These are phyloP conservation scores for Klebsormidium nitens DNA, from an alignment of 139 green algal genomes.

Conservation along the genomic window DNA sequence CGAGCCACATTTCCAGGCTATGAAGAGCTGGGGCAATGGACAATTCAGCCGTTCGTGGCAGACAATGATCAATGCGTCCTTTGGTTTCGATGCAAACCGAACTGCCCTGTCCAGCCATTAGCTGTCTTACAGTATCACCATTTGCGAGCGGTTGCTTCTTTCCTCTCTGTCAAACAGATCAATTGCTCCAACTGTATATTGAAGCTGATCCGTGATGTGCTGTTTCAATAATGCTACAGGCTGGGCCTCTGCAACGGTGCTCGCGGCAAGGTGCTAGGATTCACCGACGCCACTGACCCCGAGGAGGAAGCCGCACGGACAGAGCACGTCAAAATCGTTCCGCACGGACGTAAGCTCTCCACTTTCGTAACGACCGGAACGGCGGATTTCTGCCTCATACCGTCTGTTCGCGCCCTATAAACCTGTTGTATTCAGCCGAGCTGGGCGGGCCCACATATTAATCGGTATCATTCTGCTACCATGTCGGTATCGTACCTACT, in stretches of 20 bases:
- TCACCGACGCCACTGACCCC: slow-evolving; percentile 24
- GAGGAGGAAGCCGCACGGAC: slow-evolving; percentile 5
- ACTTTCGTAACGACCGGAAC: too few relatives aligned
- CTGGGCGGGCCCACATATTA: too few relatives aligned
- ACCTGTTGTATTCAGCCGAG: too few relatives aligned
- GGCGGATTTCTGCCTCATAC: too few relatives aligned
- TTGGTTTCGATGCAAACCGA: too few relatives aligned
- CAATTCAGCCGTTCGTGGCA: slow-evolving; percentile 5
- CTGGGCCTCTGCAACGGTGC: slow-evolving; percentile 60
- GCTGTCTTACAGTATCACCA: slow-evolving; percentile 23
- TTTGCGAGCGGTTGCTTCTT: neutral
- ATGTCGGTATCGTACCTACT: too few relatives aligned
- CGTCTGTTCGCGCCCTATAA: too few relatives aligned
- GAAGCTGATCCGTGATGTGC: neutral
- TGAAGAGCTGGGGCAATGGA: slow-evolving; percentile 2
- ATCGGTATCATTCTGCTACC: too few relatives aligned
- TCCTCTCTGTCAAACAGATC: neutral
- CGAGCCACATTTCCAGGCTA: too few relatives aligned
- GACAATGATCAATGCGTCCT: slow-evolving; percentile 15
- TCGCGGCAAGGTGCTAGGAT: slow-evolving; percentile 55
- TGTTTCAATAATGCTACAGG: neutral
- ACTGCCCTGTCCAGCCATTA: too few relatives aligned
- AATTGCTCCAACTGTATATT: neutral
- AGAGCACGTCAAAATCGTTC: too few relatives aligned
- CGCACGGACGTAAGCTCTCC: too few relatives aligned